Conservation (phyloP, 495 filamentous ascomycete genomes). For the Rostrohypoxylon terebratum region DNA sequence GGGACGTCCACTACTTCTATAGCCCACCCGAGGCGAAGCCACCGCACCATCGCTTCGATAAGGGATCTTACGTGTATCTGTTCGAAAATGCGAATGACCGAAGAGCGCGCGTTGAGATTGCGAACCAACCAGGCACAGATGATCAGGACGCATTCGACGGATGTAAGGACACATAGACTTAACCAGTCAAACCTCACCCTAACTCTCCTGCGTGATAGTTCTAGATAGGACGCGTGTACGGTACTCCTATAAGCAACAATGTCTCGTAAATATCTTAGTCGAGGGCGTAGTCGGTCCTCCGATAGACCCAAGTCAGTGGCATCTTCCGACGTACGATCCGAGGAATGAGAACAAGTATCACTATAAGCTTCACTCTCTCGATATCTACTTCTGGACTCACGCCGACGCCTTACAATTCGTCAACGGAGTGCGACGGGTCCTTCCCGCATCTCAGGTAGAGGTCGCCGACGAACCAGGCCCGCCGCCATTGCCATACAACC, state of each 20-base stretch:
- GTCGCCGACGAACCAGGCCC: conserved; percentile 67
- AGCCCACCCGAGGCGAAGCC: conserved; percentile 75
- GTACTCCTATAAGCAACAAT: conserved; percentile 83
- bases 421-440: conserved; percentile 69
- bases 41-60: conserved; percentile 87
- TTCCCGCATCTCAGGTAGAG: conserved; percentile 70
- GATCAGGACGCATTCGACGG: conserved; percentile 92
- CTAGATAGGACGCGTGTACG: conserved; percentile 72
- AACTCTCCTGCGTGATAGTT: conserved; percentile 53
- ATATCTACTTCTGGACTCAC: conserved; percentile 90
- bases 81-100: conserved; percentile 78
- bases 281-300: conserved; percentile 62
- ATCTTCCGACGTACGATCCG: conserved; percentile 76
- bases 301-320: conserved; percentile 73
- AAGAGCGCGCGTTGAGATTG: conserved; percentile 81
- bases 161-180: conserved; percentile 61
- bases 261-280: conserved; percentile 79
- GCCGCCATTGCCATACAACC: conserved; percentile 51
- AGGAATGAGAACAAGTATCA: conserved; percentile 76
- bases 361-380: conserved; percentile 82
- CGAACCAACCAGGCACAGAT: conserved; percentile 86
- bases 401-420: conserved; percentile 81
- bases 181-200: background rate
- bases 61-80: conserved; percentile 88
- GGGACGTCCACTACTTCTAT: conserved; percentile 92